These are phyloP conservation scores for Saccharomyces hybrid DNA, from an alignment of 1,139 yeast genomes.

Conservation along the genomic window DNA sequence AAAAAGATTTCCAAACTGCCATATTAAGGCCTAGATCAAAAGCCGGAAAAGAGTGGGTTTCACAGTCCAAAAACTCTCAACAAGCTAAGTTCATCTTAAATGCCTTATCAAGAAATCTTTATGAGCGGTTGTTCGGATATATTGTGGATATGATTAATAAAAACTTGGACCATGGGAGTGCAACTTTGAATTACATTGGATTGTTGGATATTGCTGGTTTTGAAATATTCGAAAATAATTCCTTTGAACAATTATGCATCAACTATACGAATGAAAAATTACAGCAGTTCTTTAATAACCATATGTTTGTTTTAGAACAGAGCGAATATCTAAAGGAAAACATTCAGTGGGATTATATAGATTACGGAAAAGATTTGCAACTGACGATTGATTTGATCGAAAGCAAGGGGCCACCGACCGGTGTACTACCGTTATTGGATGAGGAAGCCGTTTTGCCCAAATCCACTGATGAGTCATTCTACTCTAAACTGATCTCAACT, in stretches of 20 bases:
- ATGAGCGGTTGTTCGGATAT: constrained; percentile 74
- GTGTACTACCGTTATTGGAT: constrained; percentile 80
- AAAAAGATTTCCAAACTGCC: constrained; percentile 47
- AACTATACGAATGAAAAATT: constrained; percentile 93
- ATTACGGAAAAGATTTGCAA: constrained; percentile 93
- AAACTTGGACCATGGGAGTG: constrained; percentile 44
- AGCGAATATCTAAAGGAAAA: constrained; percentile 90
- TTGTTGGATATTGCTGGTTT: constrained; percentile 96
- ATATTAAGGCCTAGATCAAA: constrained; percentile 76
- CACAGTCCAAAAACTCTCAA: constrained; percentile 67
- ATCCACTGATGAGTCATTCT: constrained; percentile 73
- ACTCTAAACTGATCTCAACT: constrained; percentile 63
- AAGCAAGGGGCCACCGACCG: constrained; percentile 58
- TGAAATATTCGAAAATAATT: constrained; percentile 84
- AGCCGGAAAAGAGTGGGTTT: constrained; percentile 84
- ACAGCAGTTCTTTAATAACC: constrained; percentile 96
- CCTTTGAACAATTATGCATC: constrained; percentile 94
- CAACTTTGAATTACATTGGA: constrained; percentile 64
- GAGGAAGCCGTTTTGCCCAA: constrained; percentile 96
- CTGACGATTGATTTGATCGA: constrained; percentile 93
- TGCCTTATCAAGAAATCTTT: constrained; percentile 79
- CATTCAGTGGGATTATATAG: constrained; percentile 93
- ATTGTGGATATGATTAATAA: constrained; percentile 71
- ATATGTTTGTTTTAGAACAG: constrained; percentile 93
- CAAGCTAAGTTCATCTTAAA: constrained; percentile 81